A percentile compares a stretch with the other conserved stretches of the same genome.
phyloP scores from a whole-genome alignment of 1,284 basidiomycete genomes.

The Moniliophthora roreri region DNA sequence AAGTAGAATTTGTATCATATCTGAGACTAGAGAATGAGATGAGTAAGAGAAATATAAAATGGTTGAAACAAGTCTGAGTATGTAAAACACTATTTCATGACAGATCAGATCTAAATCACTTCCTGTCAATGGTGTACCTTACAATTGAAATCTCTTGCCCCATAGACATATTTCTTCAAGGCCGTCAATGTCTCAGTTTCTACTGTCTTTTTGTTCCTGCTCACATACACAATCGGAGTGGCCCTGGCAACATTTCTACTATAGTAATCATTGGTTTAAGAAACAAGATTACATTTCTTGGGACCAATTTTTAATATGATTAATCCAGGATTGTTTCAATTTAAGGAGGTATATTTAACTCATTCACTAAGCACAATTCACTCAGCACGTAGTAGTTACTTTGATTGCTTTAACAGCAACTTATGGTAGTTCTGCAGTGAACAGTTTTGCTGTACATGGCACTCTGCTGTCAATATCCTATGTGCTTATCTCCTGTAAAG shows the following conservation, averaged over 20 bases:
- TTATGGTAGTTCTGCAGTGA: conserved; percentile 48
- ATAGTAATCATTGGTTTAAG: conserved; percentile 35
- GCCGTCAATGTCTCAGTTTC: conserved; percentile 53
- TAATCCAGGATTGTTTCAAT: conserved; percentile 56
- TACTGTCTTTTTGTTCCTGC: conserved; percentile 58
- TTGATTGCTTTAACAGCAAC: conserved; percentile 61
- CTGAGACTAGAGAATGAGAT: too few relatives aligned
- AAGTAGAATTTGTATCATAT: too few relatives aligned
- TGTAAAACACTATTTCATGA: too few relatives aligned
- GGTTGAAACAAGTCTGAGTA: too few relatives aligned
- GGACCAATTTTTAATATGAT: conserved; percentile 44
- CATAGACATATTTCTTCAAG: conserved; percentile 66
- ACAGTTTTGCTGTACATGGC: conserved; percentile 52
- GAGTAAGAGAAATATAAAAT: too few relatives aligned
- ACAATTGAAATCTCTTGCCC: too few relatives aligned
- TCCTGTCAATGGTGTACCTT: too few relatives aligned
- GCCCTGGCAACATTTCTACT: conserved; percentile 51
- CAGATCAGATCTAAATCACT: too few relatives aligned
- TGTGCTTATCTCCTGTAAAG: conserved; percentile 29
- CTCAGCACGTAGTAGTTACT: conserved; percentile 59
- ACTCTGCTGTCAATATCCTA: neutral
- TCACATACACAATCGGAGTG: conserved; percentile 54
- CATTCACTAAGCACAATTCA: too few relatives aligned
- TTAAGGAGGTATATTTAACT: conserved; percentile 54
- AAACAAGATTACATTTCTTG: conserved; percentile 39